These are phyloP conservation scores for Nigrospora oryzae DNA, from an alignment of 2,329 filamentous ascomycete genomes.

Conservation along the genomic window DNA sequence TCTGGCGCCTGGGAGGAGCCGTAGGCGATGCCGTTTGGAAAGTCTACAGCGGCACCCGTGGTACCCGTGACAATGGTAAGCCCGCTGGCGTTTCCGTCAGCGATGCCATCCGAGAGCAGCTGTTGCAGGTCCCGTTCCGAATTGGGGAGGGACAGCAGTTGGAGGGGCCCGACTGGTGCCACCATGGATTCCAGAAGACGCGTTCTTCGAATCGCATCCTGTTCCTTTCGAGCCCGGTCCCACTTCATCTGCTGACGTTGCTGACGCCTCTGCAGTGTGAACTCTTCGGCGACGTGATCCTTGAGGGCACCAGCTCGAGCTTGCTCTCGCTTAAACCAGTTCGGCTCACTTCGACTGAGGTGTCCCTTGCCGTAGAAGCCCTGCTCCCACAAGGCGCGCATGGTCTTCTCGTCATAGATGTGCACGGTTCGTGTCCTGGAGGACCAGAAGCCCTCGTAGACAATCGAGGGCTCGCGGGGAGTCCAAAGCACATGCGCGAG, in stretches of 20 bases:
- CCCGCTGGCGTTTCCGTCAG: slow-evolving; percentile 5
- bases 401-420: slow-evolving; percentile 66
- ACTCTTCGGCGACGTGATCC: slow-evolving; percentile 69
- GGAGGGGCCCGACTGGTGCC: slow-evolving; percentile 35
- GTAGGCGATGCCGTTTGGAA: neutral
- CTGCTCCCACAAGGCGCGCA: slow-evolving; percentile 85
- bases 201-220: slow-evolving; percentile 72
- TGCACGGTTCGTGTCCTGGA: slow-evolving; percentile 74
- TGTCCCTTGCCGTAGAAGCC: slow-evolving; percentile 96
- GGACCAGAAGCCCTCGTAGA: slow-evolving; percentile 75
- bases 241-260: slow-evolving; percentile 81
- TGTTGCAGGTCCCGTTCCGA: slow-evolving; percentile 30
- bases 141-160: slow-evolving; percentile 48
- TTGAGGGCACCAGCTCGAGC: slow-evolving; percentile 57
- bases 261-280: slow-evolving; percentile 66
- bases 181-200: slow-evolving; percentile 35
- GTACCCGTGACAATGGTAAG: neutral
- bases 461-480: slow-evolving; percentile 51
- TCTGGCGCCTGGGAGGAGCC: neutral
- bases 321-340: slow-evolving; percentile 80
- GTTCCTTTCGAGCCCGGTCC: slow-evolving; percentile 81
- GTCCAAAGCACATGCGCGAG: slow-evolving; percentile 63
- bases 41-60: neutral
- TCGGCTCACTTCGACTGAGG: slow-evolving; percentile 88
- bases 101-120: slow-evolving; percentile 6